Conservation (phyloP, 2,329 filamentous ascomycete species). For the Lasiodiplodia hormozganensis region DNA sequence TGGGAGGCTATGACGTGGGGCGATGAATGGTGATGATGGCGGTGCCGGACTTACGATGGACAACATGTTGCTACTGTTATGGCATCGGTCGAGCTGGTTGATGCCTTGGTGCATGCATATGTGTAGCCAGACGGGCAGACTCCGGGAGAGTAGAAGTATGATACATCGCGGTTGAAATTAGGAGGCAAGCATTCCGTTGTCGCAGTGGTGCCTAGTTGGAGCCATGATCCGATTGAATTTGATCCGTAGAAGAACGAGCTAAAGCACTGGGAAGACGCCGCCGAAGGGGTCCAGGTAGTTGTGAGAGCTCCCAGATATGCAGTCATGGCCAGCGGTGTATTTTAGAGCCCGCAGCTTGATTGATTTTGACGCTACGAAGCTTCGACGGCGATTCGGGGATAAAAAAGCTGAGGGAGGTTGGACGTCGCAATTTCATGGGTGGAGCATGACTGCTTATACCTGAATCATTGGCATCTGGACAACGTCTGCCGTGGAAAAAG, state of each 20-base stretch:
- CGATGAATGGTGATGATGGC: too few species aligned
- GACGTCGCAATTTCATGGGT: neutral
- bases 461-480: neutral
- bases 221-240: neutral
- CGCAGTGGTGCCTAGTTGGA: neutral
- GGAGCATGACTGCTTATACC: neutral
- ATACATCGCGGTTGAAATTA: conserved; percentile 4
- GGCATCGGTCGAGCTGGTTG: neutral
- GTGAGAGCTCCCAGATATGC: neutral
- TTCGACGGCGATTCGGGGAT: neutral
- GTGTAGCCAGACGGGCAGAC: conserved; percentile 13
- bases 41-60: neutral
- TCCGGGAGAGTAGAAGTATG: conserved; percentile 2
- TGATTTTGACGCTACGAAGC: neutral
- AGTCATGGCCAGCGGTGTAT: neutral
- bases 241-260: conserved; percentile 3
- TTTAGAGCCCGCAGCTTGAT: neutral
- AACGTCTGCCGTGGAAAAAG: neutral
- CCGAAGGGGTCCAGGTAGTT: conserved; percentile 2
- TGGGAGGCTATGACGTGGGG: too few species aligned
- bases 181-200: neutral
- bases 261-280: neutral
- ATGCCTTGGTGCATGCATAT: conserved; percentile 3
- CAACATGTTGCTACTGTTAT: conserved; percentile 19
- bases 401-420: neutral